These are phyloP conservation scores for Ceraceosorus bombacis DNA, from an alignment of 1,284 basidiomycete species.

Conservation along the genomic window DNA sequence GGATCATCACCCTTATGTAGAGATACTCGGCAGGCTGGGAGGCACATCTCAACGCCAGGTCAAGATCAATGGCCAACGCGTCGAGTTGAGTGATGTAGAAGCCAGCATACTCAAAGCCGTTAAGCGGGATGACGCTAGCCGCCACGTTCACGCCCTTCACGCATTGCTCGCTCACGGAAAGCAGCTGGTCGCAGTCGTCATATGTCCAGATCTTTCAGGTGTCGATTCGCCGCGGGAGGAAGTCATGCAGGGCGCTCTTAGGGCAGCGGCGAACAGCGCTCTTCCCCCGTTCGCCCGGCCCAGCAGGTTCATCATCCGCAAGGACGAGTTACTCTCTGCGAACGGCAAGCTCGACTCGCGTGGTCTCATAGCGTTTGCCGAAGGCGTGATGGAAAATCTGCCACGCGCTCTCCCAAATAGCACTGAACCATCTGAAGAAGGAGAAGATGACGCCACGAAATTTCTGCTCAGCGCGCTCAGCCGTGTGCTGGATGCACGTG, in stretches of 20 bases:
- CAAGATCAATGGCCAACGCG: constrained; percentile 15
- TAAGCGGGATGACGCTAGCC: constrained; percentile 4
- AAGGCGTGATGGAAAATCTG: background rate
- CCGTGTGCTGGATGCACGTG: no score
- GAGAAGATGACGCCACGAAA: background rate
- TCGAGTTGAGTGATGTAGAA: constrained; percentile 18
- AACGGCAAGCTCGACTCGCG: constrained; percentile 1
- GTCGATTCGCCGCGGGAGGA: constrained; percentile 7
- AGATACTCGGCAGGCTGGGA: constrained; percentile 17
- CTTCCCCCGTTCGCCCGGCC: constrained; percentile 5
- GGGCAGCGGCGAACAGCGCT: constrained; percentile 1
- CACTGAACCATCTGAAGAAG: no score
- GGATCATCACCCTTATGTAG: constrained; percentile 10
- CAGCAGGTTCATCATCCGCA: background rate
- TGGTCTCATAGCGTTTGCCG: background rate
- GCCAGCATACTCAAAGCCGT: background rate
- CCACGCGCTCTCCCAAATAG: no score
- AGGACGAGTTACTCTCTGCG: background rate
- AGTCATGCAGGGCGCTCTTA: background rate
- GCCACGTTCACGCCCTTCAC: background rate
- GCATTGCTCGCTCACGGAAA: background rate
- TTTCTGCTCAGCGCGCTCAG: no score
- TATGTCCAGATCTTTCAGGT: constrained; percentile 1
- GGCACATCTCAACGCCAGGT: constrained; percentile 11
- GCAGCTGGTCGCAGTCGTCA: background rate